Evolutionary conservation across 805 yeast genomes (phyloP).

Genomic region (Wickerhamomyces alni): DNA sequence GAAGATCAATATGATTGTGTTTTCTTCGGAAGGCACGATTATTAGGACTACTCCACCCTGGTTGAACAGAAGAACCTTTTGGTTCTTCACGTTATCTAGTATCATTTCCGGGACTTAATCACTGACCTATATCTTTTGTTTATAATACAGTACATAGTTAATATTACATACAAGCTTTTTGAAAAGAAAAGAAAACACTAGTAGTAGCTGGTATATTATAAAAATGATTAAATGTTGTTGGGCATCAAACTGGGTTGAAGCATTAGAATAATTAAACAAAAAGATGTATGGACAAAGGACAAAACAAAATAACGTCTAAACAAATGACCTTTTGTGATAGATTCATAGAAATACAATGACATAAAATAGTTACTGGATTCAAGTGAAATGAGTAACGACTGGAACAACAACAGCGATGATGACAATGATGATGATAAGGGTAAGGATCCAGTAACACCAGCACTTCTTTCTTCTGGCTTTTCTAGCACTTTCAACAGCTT

Average conservation of each 20-base stretch:
- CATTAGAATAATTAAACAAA: too few species aligned
- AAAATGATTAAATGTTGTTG: too few species aligned
- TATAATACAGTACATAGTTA: neutral
- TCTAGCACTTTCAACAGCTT: slow-evolving; percentile 83
- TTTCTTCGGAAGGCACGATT: neutral
- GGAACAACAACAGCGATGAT: slow-evolving; percentile 61
- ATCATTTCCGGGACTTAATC: slow-evolving; percentile 22
- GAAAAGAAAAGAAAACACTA: too few species aligned
- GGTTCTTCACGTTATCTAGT: slow-evolving; percentile 2
- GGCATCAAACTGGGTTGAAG: too few species aligned
- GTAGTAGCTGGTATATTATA: too few species aligned
- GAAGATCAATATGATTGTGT: slow-evolving; percentile 16
- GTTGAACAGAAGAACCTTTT: slow-evolving; percentile 9
- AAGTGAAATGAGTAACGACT: slow-evolving; percentile 17
- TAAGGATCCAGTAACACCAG: slow-evolving; percentile 69
- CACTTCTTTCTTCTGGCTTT: slow-evolving; percentile 88
- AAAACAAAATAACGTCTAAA: too few species aligned
- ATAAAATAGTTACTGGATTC: neutral
- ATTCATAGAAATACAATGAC: too few species aligned
- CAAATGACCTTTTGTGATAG: too few species aligned
- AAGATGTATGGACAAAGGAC: too few species aligned
- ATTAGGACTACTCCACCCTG: slow-evolving; percentile 27
- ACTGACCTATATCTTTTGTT: slow-evolving; percentile 20
- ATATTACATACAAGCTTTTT: too few species aligned
- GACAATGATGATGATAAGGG: slow-evolving; percentile 54